Evolutionary conservation across 106 monocot genomes (phyloP).

Genomic region (Platanthera guangdongensis): DNA sequence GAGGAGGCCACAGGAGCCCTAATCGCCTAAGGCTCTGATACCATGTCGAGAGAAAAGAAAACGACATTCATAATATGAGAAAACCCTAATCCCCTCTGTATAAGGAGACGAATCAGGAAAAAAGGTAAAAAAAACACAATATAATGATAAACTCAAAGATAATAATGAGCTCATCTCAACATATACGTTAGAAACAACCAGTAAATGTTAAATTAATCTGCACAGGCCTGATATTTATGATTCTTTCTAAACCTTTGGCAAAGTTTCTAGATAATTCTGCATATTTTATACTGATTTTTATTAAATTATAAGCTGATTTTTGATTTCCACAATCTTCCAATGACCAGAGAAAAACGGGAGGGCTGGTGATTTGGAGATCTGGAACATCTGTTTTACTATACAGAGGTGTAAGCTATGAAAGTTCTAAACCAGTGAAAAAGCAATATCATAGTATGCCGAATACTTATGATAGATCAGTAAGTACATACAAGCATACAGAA

Average conservation of each 20-base stretch:
- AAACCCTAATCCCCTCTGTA: too few species aligned
- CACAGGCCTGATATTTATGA: background rate
- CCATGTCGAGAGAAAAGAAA: too few species aligned
- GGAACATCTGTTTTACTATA: slow-evolving; percentile 88
- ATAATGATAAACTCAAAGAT: too few species aligned
- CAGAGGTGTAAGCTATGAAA: slow-evolving; percentile 67
- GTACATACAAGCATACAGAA: background rate
- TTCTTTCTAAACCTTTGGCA: background rate
- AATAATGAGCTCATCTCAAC: too few species aligned
- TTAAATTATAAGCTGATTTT: background rate
- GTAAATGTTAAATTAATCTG: background rate
- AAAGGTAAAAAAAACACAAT: too few species aligned
- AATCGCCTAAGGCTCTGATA: too few species aligned
- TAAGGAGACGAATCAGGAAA: too few species aligned
- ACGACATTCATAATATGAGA: too few species aligned
- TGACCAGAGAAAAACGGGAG: slow-evolving; percentile 93
- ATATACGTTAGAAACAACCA: background rate
- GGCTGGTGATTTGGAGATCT: slow-evolving; percentile 94
- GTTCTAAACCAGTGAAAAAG: slow-evolving; percentile 29
- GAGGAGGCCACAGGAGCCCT: too few species aligned
- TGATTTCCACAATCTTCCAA: slow-evolving; percentile 7
- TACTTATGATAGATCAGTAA: slow-evolving; percentile 12
- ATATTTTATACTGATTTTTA: background rate
- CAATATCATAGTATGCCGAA: slow-evolving; percentile 15
- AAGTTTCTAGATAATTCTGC: background rate